A percentile compares a stretch with the other conserved stretches of the same genome.
These are phyloP conservation scores for Didymella keratinophila DNA, from an alignment of 2,329 filamentous ascomycete genomes.

Conservation along the genomic window DNA sequence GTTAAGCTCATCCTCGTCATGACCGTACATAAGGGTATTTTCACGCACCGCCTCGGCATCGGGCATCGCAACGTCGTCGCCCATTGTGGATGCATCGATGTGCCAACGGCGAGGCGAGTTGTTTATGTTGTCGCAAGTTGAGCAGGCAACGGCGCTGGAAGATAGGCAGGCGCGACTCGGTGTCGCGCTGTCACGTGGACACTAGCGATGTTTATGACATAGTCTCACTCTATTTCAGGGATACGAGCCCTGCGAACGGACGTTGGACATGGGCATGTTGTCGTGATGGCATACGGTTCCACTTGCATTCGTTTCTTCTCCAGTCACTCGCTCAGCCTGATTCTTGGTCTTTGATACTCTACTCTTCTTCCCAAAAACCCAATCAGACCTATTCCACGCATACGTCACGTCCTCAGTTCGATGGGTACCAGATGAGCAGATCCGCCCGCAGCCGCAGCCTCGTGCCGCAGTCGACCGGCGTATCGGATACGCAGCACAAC, in stretches of 20 bases:
- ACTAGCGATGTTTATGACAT: neutral
- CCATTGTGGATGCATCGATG: constrained; percentile 37
- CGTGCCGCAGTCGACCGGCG: constrained; percentile 40
- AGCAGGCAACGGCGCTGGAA: constrained; percentile 18
- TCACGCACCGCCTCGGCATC: constrained; percentile 56
- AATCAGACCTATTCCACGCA: neutral
- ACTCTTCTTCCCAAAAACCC: no score
- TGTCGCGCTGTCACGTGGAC: constrained; percentile 30
- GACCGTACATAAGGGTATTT: constrained; percentile 59
- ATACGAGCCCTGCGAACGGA: neutral
- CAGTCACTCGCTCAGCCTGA: constrained; percentile 12
- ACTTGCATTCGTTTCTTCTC: constrained; percentile 11
- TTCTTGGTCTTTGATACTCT: neutral
- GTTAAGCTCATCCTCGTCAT: constrained; percentile 55
- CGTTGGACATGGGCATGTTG: constrained; percentile 9
- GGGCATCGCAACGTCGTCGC: constrained; percentile 46
- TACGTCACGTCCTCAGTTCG: constrained; percentile 28
- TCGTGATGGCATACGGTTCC: constrained; percentile 19
- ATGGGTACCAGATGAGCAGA: constrained; percentile 50
- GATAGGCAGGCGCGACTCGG: constrained; percentile 19
- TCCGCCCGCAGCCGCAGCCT: constrained; percentile 42
- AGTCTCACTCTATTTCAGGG: neutral
- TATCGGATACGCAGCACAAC: constrained; percentile 45
- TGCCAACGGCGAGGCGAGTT: constrained; percentile 1
- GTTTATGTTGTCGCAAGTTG: constrained; percentile 12